Conservation (phyloP, 352 stramenopile genomes). For the Pythium volutum region DNA sequence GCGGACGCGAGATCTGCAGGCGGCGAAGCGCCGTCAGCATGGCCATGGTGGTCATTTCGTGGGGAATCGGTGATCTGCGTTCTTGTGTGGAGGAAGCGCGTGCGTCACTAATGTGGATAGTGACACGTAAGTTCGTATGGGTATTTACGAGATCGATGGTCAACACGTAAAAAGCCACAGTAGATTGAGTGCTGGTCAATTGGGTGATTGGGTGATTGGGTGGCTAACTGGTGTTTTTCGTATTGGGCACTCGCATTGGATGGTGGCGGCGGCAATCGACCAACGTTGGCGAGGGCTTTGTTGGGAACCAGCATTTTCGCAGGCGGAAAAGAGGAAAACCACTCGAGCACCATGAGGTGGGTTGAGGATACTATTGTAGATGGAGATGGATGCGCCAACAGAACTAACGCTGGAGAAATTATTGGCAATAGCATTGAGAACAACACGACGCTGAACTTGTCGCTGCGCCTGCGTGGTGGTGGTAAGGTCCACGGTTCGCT, state of each 20-base stretch:
- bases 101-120: conserved; percentile 3
- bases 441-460: conserved; percentile 95
- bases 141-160: background rate
- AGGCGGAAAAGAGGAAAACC: conserved; percentile 28
- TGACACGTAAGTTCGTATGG: background rate
- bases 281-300: background rate
- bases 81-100: background rate
- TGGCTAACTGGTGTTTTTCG: conserved; percentile 1
- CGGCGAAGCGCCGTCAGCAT: background rate
- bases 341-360: conserved; percentile 30
- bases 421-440: conserved; percentile 91
- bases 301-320: conserved; percentile 25
- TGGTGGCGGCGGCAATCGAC: conserved; percentile 34
- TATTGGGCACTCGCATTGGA: conserved; percentile 22
- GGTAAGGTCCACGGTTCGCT: conserved; percentile 99
- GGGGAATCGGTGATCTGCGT: background rate
- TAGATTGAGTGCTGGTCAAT: conserved; percentile 2
- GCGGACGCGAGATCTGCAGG: background rate
- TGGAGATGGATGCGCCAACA: no score
- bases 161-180: background rate
- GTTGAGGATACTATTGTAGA: no score
- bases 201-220: conserved; percentile 16
- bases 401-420: background rate
- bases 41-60: background rate
- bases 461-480: conserved; percentile 92